Conservation (phyloP, 169 alveolate genomes). For the Plasmodium adleri region DNA sequence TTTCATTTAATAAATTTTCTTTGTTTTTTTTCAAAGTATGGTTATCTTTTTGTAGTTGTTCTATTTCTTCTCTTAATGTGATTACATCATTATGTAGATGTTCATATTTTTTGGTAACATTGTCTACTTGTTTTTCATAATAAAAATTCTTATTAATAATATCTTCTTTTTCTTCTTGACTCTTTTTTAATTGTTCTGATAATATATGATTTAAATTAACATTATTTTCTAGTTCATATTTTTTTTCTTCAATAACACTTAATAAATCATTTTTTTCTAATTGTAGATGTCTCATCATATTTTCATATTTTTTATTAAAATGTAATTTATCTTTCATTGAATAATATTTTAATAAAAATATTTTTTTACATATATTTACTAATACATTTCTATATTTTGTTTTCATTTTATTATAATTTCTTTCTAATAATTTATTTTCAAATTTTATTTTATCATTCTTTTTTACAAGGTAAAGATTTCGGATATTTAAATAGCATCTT, state of each 20-base stretch:
- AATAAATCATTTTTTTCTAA: conserved; percentile 51
- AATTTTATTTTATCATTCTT: conserved; percentile 54
- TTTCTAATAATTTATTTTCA: conserved; percentile 44
- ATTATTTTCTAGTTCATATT: conserved; percentile 48
- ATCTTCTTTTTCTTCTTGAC: conserved; percentile 38
- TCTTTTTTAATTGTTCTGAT: conserved; percentile 49
- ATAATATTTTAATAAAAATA: conserved; percentile 37
- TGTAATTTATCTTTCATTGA: conserved; percentile 36
- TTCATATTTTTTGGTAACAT: conserved; percentile 12
- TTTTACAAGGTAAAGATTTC: conserved; percentile 46
- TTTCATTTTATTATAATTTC: conserved; percentile 24
- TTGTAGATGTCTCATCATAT: conserved; percentile 70
- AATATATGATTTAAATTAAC: conserved; percentile 26
- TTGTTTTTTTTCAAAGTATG: not conserved
- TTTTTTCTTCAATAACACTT: conserved; percentile 45
- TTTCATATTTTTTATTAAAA: conserved; percentile 50
- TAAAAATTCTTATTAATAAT: conserved; percentile 4
- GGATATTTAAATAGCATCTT: conserved; percentile 44
- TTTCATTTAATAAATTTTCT: too few species aligned
- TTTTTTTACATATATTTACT: conserved; percentile 53
- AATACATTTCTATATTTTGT: conserved; percentile 42
- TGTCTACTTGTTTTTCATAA: conserved; percentile 38
- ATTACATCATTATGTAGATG: conserved; percentile 12
- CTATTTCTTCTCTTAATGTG: conserved; percentile 15
- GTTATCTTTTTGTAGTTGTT: conserved; percentile 12